Conservation (phyloP, 257 asterid species). For the Nicotiana undulata region DNA sequence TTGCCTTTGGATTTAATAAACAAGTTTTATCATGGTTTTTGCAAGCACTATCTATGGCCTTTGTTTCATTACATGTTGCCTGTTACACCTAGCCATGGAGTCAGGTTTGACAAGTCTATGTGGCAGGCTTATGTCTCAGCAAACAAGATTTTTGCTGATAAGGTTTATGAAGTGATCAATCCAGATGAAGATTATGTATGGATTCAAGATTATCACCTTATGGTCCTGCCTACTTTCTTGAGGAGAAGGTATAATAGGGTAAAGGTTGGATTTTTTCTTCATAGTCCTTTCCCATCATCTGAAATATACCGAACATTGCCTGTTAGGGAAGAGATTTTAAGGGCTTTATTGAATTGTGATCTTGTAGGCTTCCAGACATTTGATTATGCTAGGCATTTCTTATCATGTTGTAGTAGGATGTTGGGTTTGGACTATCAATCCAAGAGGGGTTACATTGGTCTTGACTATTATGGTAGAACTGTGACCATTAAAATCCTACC, state of each 20-base stretch:
- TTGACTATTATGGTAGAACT: slow-evolving; percentile 81
- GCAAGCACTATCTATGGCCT: slow-evolving; percentile 84
- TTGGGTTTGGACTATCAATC: slow-evolving; percentile 77
- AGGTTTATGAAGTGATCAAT: slow-evolving; percentile 69
- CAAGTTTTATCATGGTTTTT: slow-evolving; percentile 70
- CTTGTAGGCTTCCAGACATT: slow-evolving; percentile 81
- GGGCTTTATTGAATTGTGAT: slow-evolving; percentile 77
- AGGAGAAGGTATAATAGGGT: slow-evolving; percentile 52
- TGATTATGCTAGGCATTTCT: slow-evolving; percentile 90
- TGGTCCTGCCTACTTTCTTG: slow-evolving; percentile 81
- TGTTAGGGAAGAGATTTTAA: slow-evolving; percentile 74
- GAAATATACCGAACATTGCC: slow-evolving; percentile 80
- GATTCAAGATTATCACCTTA: slow-evolving; percentile 85
- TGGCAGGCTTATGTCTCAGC: slow-evolving; percentile 84
- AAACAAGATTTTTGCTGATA: slow-evolving; percentile 75
- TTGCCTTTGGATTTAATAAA: slow-evolving; percentile 43
- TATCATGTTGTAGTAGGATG: slow-evolving; percentile 91
- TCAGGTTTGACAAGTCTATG: slow-evolving; percentile 51
- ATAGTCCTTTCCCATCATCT: slow-evolving; percentile 71
- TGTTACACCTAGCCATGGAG: slow-evolving; percentile 58
- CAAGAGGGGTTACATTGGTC: slow-evolving; percentile 76
- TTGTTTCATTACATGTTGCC: slow-evolving; percentile 83
- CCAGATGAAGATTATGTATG: slow-evolving; percentile 79
- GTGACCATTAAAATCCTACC: slow-evolving; percentile 75
- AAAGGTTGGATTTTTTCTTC: slow-evolving; percentile 78